These are phyloP conservation scores for Amphirosellinia nigrospora DNA, from an alignment of 495 filamentous ascomycete genomes.

Conservation along the genomic window DNA sequence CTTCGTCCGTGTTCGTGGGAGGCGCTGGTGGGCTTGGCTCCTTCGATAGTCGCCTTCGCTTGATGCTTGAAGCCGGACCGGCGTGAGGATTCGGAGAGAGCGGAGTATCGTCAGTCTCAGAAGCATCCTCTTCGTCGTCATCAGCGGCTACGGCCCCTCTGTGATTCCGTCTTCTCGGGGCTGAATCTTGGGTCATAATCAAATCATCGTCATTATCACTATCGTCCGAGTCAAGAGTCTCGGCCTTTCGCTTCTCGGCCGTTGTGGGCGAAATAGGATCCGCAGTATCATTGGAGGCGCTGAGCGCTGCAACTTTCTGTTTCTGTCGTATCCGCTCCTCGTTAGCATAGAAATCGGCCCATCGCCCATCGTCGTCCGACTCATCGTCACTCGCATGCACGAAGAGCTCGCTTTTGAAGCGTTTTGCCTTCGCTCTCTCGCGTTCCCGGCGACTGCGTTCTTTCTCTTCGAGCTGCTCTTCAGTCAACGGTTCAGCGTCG, in stretches of 20 bases:
- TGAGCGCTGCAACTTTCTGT: slow-evolving; percentile 38
- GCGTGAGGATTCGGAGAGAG: slow-evolving; percentile 37
- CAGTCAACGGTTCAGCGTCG: slow-evolving; percentile 54
- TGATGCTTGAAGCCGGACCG: slow-evolving; percentile 25
- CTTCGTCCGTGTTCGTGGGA: slow-evolving; percentile 25
- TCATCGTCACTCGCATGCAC: slow-evolving; percentile 83
- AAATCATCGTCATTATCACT: slow-evolving; percentile 45
- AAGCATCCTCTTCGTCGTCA: slow-evolving; percentile 39
- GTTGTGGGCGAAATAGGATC: slow-evolving; percentile 28
- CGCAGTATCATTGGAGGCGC: not conserved
- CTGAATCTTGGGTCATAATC: slow-evolving; percentile 17
- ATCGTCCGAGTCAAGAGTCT: slow-evolving; percentile 29
- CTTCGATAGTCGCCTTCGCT: slow-evolving; percentile 36
- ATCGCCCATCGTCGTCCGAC: slow-evolving; percentile 68
- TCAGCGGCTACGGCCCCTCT: slow-evolving; percentile 26
- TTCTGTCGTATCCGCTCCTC: slow-evolving; percentile 56
- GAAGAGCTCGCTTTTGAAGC: slow-evolving; percentile 84
- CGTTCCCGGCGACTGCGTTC: slow-evolving; percentile 60
- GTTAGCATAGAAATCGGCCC: slow-evolving; percentile 69
- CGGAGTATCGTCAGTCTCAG: slow-evolving; percentile 35
- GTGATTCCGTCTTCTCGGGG: slow-evolving; percentile 25
- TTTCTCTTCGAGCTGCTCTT: slow-evolving; percentile 50
- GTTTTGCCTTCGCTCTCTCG: slow-evolving; percentile 67
- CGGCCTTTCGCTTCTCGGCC: slow-evolving; percentile 36
- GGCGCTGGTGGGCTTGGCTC: slow-evolving; percentile 26